These are phyloP conservation scores for Maudiozyma pseudohumilis DNA, from an alignment of 805 yeast genomes.

Conservation along the genomic window DNA sequence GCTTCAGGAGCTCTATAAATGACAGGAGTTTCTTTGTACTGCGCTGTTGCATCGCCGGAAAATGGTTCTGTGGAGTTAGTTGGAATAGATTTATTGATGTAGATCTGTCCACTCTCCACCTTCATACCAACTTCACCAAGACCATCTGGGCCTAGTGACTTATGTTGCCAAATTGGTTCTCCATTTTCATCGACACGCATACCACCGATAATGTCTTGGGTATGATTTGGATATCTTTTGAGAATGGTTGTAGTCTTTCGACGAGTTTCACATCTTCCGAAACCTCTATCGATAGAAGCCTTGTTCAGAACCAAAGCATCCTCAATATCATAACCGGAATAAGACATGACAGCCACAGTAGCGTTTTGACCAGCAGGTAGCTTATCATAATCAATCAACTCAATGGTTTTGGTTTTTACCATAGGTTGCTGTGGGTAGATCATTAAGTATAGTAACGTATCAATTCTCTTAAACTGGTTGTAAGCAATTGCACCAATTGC, in stretches of 20 bases:
- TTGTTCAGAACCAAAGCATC: slow-evolving; percentile 95
- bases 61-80: slow-evolving; percentile 51
- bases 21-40: slow-evolving; percentile 86
- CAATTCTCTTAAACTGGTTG: slow-evolving; percentile 92
- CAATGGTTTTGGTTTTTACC: slow-evolving; percentile 97
- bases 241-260: slow-evolving; percentile 83
- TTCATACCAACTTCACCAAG: slow-evolving; percentile 91
- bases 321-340: slow-evolving; percentile 98
- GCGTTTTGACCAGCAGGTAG: slow-evolving; percentile 99
- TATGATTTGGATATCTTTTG: slow-evolving; percentile 88
- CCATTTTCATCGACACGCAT: slow-evolving; percentile 78
- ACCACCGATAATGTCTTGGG: slow-evolving; percentile 85
- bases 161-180: slow-evolving; percentile 77
- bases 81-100: slow-evolving; percentile 88
- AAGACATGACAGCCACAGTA: slow-evolving; percentile 97
- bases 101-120: slow-evolving; percentile 87
- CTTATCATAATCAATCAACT: slow-evolving; percentile 88
- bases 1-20: slow-evolving; percentile 93
- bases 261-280: slow-evolving; percentile 94
- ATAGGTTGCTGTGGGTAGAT: slow-evolving; percentile 99
- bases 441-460: slow-evolving; percentile 86
- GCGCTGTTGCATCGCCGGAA: slow-evolving; percentile 28
- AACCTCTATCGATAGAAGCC: slow-evolving; percentile 89
- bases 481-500: slow-evolving; percentile 99
- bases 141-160: slow-evolving; percentile 86